phyloP scores from a whole-genome alignment of 1,139 yeast genomes.

The Scheffersomyces titani region DNA sequence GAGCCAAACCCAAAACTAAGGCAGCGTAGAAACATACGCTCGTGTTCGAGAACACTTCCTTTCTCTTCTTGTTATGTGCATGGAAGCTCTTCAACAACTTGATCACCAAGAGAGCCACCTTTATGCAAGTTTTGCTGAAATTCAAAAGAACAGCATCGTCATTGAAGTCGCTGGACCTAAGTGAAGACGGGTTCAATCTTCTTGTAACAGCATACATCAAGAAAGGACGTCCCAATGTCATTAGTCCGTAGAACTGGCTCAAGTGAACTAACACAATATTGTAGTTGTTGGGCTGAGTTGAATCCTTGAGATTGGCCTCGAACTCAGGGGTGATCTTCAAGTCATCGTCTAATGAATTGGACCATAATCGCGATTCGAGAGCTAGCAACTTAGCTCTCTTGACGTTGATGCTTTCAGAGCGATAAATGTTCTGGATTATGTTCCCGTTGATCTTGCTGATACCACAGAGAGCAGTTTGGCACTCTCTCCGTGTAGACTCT shows the following conservation, averaged over 20 bases:
- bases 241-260: slow-evolving; percentile 40
- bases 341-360: slow-evolving; percentile 28
- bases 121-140: slow-evolving; percentile 37
- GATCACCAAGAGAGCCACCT: slow-evolving; percentile 35
- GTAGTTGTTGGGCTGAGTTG: slow-evolving; percentile 13
- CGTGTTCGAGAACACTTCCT: slow-evolving; percentile 15
- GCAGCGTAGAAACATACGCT: slow-evolving; percentile 17
- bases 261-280: slow-evolving; percentile 37
- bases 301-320: slow-evolving; percentile 8
- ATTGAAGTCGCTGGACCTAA: slow-evolving; percentile 10
- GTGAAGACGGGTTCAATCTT: slow-evolving; percentile 1
- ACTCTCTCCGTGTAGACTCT: slow-evolving; percentile 8
- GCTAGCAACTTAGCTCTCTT: slow-evolving; percentile 38
- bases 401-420: slow-evolving; percentile 34
- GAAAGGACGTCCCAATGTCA: slow-evolving; percentile 48
- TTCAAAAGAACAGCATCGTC: slow-evolving; percentile 16
- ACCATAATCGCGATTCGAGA: slow-evolving; percentile 40
- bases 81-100: slow-evolving; percentile 26
- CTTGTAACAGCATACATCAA: slow-evolving; percentile 29
- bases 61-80: slow-evolving; percentile 14
- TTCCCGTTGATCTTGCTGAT: slow-evolving; percentile 27
- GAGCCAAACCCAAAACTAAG: slow-evolving; percentile 12
- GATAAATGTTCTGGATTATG: slow-evolving; percentile 35
- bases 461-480: slow-evolving; percentile 13
- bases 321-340: slow-evolving; percentile 17